Conservation (phyloP, 805 yeast genomes). For the Kluyveromyces siamensis region DNA sequence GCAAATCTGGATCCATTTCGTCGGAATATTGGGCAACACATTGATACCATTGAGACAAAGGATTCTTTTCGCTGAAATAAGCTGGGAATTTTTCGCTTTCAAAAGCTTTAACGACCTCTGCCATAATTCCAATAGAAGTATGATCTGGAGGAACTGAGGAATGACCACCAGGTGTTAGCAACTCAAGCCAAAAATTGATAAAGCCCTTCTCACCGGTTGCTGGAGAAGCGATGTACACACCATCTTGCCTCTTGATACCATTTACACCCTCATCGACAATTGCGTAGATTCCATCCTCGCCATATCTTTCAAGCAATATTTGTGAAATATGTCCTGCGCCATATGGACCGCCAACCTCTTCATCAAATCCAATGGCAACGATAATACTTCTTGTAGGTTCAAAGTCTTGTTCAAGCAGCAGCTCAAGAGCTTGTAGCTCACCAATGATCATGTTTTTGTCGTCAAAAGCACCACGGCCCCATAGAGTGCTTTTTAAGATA, state of each 20-base stretch:
- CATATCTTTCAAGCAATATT: slow-evolving; percentile 43
- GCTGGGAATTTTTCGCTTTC: slow-evolving; percentile 44
- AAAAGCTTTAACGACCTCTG: slow-evolving; percentile 43
- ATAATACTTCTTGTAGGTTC: slow-evolving; percentile 49
- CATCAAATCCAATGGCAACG: slow-evolving; percentile 66
- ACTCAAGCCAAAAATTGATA: slow-evolving; percentile 32
- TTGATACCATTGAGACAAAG: slow-evolving; percentile 44
- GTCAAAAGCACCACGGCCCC: slow-evolving; percentile 72
- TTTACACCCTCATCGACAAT: slow-evolving; percentile 57
- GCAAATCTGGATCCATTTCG: slow-evolving; percentile 7
- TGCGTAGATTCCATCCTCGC: slow-evolving; percentile 48
- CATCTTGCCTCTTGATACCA: slow-evolving; percentile 31
- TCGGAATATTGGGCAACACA: slow-evolving; percentile 45
- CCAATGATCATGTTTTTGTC: slow-evolving; percentile 61
- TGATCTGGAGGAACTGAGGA: slow-evolving; percentile 56
- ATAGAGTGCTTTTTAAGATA: slow-evolving; percentile 39
- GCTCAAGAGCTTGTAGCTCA: slow-evolving; percentile 51
- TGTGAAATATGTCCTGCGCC: slow-evolving; percentile 51
- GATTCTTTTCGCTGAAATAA: slow-evolving; percentile 43
- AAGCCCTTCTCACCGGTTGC: slow-evolving; percentile 52
- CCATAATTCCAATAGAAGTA: slow-evolving; percentile 62
- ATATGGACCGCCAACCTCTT: slow-evolving; percentile 53
- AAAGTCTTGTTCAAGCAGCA: slow-evolving; percentile 37
- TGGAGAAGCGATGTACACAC: slow-evolving; percentile 39
- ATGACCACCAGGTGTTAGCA: slow-evolving; percentile 46